Conservation (phyloP, 805 yeast genomes). For the Cyberlindnera xylosilytica region DNA sequence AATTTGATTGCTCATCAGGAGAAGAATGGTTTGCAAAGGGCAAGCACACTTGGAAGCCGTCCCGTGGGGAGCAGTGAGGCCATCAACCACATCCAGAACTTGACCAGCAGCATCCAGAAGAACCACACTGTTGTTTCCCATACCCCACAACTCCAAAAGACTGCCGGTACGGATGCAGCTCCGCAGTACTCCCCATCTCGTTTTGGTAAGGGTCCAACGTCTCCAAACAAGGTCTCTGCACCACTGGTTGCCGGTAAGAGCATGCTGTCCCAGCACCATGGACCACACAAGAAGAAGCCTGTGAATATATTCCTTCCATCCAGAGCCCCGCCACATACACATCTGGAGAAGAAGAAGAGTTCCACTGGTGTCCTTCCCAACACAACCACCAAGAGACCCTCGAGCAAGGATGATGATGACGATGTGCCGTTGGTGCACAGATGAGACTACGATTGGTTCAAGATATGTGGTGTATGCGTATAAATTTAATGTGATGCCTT, state of each 20-base stretch:
- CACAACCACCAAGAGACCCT: background rate
- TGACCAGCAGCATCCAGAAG: constrained; percentile 6
- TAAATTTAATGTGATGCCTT: too few species aligned
- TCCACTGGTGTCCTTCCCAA: background rate
- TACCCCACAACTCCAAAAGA: background rate
- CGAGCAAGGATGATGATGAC: background rate
- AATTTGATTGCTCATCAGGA: background rate
- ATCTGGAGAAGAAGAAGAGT: constrained; percentile 8
- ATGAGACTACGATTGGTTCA: too few species aligned
- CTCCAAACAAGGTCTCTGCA: background rate
- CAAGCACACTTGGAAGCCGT: background rate
- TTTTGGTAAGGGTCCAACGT: background rate
- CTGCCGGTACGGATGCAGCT: background rate
- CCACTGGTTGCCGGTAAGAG: constrained; percentile 4
- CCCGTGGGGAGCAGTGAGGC: constrained; percentile 1
- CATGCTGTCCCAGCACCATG: constrained; percentile 7
- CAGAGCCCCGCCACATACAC: constrained; percentile 10
- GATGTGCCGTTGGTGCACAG: background rate
- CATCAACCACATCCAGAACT: constrained; percentile 7
- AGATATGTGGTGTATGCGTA: too few species aligned
- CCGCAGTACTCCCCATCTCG: constrained; percentile 9
- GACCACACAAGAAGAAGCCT: constrained; percentile 1
- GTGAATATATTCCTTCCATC: constrained; percentile 15
- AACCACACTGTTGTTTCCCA: background rate
- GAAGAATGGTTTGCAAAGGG: background rate